Evolutionary conservation across 805 yeast genomes (phyloP).

Genomic region (Zygotorulaspora chibaensis): DNA sequence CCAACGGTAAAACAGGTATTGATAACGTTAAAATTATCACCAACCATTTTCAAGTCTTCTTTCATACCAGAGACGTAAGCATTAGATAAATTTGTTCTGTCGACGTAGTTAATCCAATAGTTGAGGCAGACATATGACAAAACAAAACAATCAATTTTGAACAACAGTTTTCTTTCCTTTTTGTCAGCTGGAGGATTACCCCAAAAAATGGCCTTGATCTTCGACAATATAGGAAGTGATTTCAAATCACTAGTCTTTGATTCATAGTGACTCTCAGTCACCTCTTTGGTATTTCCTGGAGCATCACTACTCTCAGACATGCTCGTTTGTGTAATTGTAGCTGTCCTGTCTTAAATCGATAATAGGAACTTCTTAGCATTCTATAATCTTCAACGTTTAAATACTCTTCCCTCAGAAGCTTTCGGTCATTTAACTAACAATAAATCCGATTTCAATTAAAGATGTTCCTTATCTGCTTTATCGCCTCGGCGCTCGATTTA

Average conservation of each 20-base stretch:
- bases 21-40: constrained; percentile 45
- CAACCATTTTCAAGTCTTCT: constrained; percentile 44
- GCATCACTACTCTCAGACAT: too few relatives aligned
- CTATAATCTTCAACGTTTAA: too few relatives aligned
- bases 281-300: not conserved
- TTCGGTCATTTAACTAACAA: too few relatives aligned
- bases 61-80: constrained; percentile 62
- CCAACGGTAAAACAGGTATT: constrained; percentile 55
- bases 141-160: constrained; percentile 22
- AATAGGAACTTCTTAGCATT: too few relatives aligned
- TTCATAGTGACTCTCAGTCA: not conserved
- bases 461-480: too few relatives aligned
- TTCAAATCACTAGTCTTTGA: not conserved
- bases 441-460: too few relatives aligned
- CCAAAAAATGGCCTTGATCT: constrained; percentile 28
- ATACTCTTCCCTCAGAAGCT: too few relatives aligned
- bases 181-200: constrained; percentile 35
- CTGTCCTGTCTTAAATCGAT: too few relatives aligned
- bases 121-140: constrained; percentile 22
- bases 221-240: constrained; percentile 4
- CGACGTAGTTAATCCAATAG: constrained; percentile 45
- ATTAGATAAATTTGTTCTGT: constrained; percentile 45
- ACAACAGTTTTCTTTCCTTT: constrained; percentile 28
- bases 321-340: too few relatives aligned
- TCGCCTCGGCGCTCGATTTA: too few relatives aligned